Conservation (phyloP, 805 yeast species). For the Nakazawaea molendinolei region DNA sequence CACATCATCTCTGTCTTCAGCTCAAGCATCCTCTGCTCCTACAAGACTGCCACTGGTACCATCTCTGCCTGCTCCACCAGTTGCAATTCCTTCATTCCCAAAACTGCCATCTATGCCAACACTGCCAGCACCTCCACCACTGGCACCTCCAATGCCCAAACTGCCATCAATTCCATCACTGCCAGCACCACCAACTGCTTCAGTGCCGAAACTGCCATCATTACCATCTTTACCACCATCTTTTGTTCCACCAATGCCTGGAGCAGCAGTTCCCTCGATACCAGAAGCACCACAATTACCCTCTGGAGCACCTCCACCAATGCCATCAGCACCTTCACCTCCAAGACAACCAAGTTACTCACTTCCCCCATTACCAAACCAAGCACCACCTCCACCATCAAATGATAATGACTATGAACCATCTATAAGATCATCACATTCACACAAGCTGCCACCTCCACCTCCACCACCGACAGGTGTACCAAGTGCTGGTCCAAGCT, state of each 20-base stretch:
- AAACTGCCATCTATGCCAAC: conserved; percentile 14
- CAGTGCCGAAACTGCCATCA: conserved; percentile 21
- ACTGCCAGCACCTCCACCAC: conserved; percentile 10
- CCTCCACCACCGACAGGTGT: conserved; percentile 18
- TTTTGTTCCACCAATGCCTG: conserved; percentile 22
- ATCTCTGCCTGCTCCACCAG: conserved; percentile 14
- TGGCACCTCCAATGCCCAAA: conserved; percentile 13
- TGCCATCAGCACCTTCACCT: conserved; percentile 14
- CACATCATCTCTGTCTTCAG: conserved; percentile 10
- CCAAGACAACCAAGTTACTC: conserved; percentile 15
- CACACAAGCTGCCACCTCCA: conserved; percentile 14
- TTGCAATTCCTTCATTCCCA: conserved; percentile 16
- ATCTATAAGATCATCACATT: conserved; percentile 4
- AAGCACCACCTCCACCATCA: conserved; percentile 3
- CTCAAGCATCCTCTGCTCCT: conserved; percentile 14
- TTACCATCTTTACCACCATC: conserved; percentile 20
- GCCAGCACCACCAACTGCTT: conserved; percentile 15
- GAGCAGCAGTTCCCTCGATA: too few relatives aligned
- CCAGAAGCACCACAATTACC: too few relatives aligned
- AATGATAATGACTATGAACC: conserved; percentile 12
- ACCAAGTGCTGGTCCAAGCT: conserved; percentile 14
- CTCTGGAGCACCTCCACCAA: too few relatives aligned
- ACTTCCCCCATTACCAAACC: conserved; percentile 6
- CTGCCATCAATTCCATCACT: conserved; percentile 15
- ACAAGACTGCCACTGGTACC: conserved; percentile 18